A percentile compares a stretch with the other conserved stretches of the same genome.
These are phyloP conservation scores for Ottelia alismoides DNA, from an alignment of 106 monocot species.

Conservation along the genomic window DNA sequence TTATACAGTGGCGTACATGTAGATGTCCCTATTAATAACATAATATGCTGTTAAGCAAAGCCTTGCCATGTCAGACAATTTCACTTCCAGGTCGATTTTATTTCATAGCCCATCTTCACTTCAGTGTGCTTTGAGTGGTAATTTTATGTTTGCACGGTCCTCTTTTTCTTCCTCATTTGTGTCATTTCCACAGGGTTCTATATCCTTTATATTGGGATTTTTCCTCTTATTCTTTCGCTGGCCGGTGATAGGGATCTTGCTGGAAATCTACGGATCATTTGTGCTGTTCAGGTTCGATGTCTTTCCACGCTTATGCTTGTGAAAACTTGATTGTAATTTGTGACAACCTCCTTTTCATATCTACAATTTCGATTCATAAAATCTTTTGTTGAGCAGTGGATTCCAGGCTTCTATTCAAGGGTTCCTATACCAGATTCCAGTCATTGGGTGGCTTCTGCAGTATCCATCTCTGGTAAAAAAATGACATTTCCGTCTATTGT, in stretches of 20 bases:
- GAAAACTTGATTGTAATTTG: not conserved
- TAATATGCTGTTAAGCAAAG: too few relatives aligned
- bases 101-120: too few relatives aligned
- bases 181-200: constrained; percentile 45
- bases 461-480: constrained; percentile 44
- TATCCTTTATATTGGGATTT: constrained; percentile 52
- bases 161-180: too few relatives aligned
- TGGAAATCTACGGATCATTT: constrained; percentile 55
- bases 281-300: constrained; percentile 58
- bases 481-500: too few relatives aligned
- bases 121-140: too few relatives aligned
- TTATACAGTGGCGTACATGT: too few relatives aligned
- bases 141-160: too few relatives aligned
- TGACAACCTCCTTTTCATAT: not conserved
- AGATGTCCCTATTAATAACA: too few relatives aligned
- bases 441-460: constrained; percentile 46
- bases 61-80: too few relatives aligned
- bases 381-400: constrained; percentile 25
- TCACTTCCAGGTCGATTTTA: too few relatives aligned
- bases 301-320: not conserved
- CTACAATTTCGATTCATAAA: constrained; percentile 1
- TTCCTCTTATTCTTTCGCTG: constrained; percentile 64
- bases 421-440: constrained; percentile 54
- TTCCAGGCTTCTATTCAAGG: constrained; percentile 42
- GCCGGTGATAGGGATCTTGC: constrained; percentile 67